Base-by-base conservation (phyloP, 163 green algal genomes). In the Scenedesmus sp. region DNA sequence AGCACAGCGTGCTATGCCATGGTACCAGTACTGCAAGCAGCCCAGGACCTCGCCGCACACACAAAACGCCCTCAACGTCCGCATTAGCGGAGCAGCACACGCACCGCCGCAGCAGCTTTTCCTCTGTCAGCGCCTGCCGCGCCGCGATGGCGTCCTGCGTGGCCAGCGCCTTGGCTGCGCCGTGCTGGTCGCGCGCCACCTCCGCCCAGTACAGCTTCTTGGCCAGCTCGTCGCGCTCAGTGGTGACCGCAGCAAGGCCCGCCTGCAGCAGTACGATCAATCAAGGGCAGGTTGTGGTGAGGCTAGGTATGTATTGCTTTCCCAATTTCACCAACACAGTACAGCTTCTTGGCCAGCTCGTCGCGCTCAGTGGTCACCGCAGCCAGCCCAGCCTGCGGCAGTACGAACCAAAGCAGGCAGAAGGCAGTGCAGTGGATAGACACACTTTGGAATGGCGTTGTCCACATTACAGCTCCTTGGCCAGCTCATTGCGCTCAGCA, bases 171-270 rank as follows among this genome's bases (percentile, higher is more conserved):
- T 91, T 91, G 74, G 87, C 87, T 1, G 87, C 76, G 8, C 76
- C 76, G 46, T 87, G 57, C 76, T 91, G 87, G 55, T 91, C 87
- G 34, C 87, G 87, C 5, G 87, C 87, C 18, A 91, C 60, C 87
- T 86, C 87, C 52, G 87, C 87, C 74, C 74, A 91, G 87, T 87
- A 91, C 13, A 91, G 76, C 76, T 87, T 87, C 87, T 91, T 91
- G 12, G 74, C 76, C 57, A 91, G 76, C 56, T 91, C 87, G 12
- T 91, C 87, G 56, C 87, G 74, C 76, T 91, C 87, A 55, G 26
- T 16, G 1, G 87, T 91, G 9, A 91, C 74, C 1, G 87, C 87
- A 10, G n/a, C 23, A 26, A 91, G 26, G 10, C 76, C 76, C 10
- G 87, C 87, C 87, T 91, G 73, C 86, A 90, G 6, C 64, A 73